Conservation (phyloP, 2,329 filamentous ascomycete genomes). For the Kalmusia sp. region DNA sequence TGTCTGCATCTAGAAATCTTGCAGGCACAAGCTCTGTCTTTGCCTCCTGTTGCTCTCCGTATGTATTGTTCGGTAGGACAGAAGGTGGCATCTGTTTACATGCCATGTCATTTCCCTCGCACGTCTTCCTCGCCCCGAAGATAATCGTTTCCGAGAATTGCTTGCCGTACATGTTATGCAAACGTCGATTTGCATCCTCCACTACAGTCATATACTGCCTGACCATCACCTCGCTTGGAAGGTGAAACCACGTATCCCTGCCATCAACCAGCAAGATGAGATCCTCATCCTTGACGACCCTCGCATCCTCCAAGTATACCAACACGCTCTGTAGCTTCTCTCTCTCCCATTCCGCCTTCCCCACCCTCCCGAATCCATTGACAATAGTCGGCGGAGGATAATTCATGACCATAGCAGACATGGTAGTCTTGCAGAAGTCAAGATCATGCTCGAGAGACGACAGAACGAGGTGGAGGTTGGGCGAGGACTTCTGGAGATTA, state of each 20-base stretch:
- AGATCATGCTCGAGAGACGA: conserved; percentile 56
- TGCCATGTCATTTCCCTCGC: conserved; percentile 57
- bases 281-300: conserved; percentile 63
- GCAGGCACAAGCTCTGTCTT: conserved; percentile 27
- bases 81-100: conserved; percentile 62
- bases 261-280: conserved; percentile 70
- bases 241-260: conserved; percentile 70
- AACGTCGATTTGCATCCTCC: conserved; percentile 59
- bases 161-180: conserved; percentile 59
- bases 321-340: conserved; percentile 55
- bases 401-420: conserved; percentile 65
- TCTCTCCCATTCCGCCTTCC: conserved; percentile 47
- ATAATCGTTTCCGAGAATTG: conserved; percentile 60
- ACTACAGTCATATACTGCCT: conserved; percentile 65
- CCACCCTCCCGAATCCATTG: conserved; percentile 47
- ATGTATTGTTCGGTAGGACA: conserved; percentile 57
- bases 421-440: conserved; percentile 63
- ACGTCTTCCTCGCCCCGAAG: conserved; percentile 63
- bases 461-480: conserved; percentile 63
- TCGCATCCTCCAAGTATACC: conserved; percentile 56
- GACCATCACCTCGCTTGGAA: conserved; percentile 69
- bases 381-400: conserved; percentile 66
- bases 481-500: conserved; percentile 40
- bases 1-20: conserved; percentile 57
- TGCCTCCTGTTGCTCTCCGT: conserved; percentile 54